Evolutionary conservation across 2,329 filamentous ascomycete species (phyloP).

Genomic region (Aspergillus bombycis): DNA sequence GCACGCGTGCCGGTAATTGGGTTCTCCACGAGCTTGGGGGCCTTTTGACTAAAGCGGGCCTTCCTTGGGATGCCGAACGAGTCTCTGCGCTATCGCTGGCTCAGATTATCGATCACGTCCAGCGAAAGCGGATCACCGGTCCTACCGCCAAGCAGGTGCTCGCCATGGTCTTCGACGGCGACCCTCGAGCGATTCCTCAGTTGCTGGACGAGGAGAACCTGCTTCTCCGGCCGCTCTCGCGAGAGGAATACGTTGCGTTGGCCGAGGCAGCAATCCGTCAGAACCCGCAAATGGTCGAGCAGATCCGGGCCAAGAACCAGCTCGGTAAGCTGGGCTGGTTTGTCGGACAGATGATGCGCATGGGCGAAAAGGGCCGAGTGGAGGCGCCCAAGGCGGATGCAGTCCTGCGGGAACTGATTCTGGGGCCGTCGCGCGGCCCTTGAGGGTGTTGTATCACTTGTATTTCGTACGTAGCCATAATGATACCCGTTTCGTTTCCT

Average conservation of each 20-base stretch:
- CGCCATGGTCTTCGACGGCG: constrained; percentile 56
- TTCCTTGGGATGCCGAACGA: constrained; percentile 41
- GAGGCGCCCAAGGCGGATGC: constrained; percentile 63
- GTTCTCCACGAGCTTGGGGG: constrained; percentile 76
- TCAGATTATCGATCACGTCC: constrained; percentile 48
- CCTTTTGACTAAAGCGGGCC: constrained; percentile 58
- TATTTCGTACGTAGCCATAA: constrained; percentile 1
- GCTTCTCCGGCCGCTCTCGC: constrained; percentile 57
- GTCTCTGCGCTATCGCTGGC: constrained; percentile 50
- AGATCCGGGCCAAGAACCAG: constrained; percentile 63
- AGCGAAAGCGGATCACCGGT: constrained; percentile 53
- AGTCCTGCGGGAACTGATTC: constrained; percentile 55
- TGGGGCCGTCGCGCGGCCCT: constrained; percentile 19
- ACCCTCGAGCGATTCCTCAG: constrained; percentile 51
- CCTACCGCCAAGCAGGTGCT: constrained; percentile 65
- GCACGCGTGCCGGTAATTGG: constrained; percentile 66
- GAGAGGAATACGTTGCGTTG: constrained; percentile 58
- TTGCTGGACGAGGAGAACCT: constrained; percentile 63
- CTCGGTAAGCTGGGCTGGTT: constrained; percentile 69
- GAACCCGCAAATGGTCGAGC: constrained; percentile 61
- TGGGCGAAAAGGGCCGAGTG: constrained; percentile 62
- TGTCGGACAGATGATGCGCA: constrained; percentile 69
- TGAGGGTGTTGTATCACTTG: background rate
- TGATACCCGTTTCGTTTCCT: constrained; percentile 10
- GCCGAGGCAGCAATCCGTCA: constrained; percentile 57